Evolutionary conservation across 768 basidiomycete genomes (phyloP), one percentile per base, ranked within the genome.

Genomic region (Tulasnella sp.): DNA sequence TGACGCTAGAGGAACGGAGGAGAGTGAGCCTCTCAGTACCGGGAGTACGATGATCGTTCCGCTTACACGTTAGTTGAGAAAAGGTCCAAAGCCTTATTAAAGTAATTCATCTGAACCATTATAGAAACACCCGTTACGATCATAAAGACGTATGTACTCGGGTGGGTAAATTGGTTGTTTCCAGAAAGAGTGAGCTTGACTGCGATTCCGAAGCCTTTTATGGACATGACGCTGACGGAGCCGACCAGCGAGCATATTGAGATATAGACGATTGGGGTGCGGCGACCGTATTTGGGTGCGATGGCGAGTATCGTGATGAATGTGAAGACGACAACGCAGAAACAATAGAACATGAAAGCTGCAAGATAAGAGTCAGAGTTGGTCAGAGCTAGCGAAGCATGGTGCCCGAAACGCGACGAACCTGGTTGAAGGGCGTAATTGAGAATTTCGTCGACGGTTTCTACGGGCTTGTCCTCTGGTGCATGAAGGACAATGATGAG

Each of bases 51-150:
- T 18, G 2, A 20, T 69, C 9, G 46, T 29, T 0, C 35, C 18
- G 88, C 94, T 80, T 88, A 97, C 95, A 98, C 94, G 83, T 99
- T 99, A 67, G 96, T 98, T 2, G 95, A 96, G 84, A 98, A 99
- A 0, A 90, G 95, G 83, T 98, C 96, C 74, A 99, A 88, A 0
- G 96, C 97, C 83, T 98, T 98, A 88, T 99, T 99, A 87, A 98
- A 96, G 86, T 95, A 96, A 84, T 94, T 93, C 93, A 96, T 94
- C 84, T 95, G 94, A 32, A 94, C 89, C 80, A 97, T 84, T 82
- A 99, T 99, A 83, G 95, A 98, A 1, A 89, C 84, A 1, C 87
- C 88, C 3, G 95, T 92, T 44, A 94, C 90, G 73, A 94, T 87
- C 48, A 91, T 95, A 82, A 99, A 97, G 35, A 99, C 90, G 84